Evolutionary conservation across 2,329 filamentous ascomycete species (phyloP).

Genomic region (Neonectria punicea): DNA sequence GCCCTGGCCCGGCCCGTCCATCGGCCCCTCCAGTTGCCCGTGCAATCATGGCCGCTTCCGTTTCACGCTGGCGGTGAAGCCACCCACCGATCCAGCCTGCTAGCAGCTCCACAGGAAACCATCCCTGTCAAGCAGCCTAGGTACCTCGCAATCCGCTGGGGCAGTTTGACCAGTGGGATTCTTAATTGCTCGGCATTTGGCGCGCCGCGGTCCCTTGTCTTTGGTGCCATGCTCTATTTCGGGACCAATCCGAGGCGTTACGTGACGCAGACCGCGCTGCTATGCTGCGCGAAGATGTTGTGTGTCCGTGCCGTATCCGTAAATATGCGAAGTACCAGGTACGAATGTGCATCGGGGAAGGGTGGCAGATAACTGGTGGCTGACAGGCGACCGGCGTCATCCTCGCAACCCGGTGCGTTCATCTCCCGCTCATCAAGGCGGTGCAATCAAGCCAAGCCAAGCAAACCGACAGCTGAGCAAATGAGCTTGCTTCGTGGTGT

Average conservation of each 20-base stretch:
- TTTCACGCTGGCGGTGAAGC: constrained; percentile 26
- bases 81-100: constrained; percentile 23
- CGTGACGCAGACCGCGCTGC: constrained; percentile 7
- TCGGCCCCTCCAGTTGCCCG: constrained; percentile 12
- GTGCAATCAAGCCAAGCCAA: constrained; percentile 3
- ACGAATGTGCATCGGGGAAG: neutral
- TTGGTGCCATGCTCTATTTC: constrained; percentile 11
- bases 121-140: constrained; percentile 7
- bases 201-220: neutral
- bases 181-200: constrained; percentile 5
- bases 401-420: neutral
- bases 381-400: neutral
- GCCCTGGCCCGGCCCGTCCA: neutral
- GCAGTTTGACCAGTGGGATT: neutral
- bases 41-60: constrained; percentile 16
- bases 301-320: neutral
- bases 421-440: neutral
- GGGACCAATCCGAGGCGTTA: constrained; percentile 7
- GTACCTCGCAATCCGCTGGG: neutral
- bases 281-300: neutral
- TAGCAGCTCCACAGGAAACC: constrained; percentile 18
- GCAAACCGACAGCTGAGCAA: constrained; percentile 17
- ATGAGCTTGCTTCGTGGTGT: constrained; percentile 13
- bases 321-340: neutral
- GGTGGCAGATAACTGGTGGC: neutral